phyloP scores from a whole-genome alignment of 306 rosid species.

The Gastrolobium villosum region DNA sequence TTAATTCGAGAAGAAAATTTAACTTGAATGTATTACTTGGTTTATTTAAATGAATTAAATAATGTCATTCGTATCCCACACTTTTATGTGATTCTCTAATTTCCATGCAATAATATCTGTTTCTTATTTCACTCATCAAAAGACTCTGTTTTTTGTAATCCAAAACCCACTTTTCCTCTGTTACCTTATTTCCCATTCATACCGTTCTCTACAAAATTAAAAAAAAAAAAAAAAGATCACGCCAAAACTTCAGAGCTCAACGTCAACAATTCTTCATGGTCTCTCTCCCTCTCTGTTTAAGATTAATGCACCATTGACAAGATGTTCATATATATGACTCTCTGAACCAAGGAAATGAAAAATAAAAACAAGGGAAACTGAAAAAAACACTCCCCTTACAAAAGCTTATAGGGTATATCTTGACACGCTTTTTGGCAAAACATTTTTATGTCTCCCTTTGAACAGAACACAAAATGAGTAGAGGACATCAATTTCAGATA shows the following conservation, averaged over 20 bases:
- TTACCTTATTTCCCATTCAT: not conserved
- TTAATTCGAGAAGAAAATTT: too few species aligned
- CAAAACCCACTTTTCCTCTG: not conserved
- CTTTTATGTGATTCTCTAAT: not conserved
- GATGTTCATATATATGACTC: not conserved
- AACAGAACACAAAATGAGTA: not conserved
- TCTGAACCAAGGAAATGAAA: constrained; percentile 11
- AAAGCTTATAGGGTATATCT: not conserved
- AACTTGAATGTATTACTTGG: too few species aligned
- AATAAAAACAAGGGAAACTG: constrained; percentile 15
- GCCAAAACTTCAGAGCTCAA: not conserved
- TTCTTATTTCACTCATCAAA: not conserved
- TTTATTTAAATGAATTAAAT: too few species aligned
- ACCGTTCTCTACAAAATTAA: not conserved
- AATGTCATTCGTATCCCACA: not conserved
- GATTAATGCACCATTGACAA: constrained; percentile 23
- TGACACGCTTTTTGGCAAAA: not conserved
- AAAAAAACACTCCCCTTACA: not conserved
- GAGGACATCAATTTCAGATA: too few species aligned
- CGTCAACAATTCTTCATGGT: constrained; percentile 48
- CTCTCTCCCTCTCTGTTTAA: constrained; percentile 32
- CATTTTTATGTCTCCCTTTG: not conserved
- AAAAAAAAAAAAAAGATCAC: not conserved
- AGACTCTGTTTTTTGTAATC: not conserved
- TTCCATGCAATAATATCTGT: constrained; percentile 32